phyloP scores from a whole-genome alignment of 1,284 basidiomycete genomes.

The Malassezia restricta region DNA sequence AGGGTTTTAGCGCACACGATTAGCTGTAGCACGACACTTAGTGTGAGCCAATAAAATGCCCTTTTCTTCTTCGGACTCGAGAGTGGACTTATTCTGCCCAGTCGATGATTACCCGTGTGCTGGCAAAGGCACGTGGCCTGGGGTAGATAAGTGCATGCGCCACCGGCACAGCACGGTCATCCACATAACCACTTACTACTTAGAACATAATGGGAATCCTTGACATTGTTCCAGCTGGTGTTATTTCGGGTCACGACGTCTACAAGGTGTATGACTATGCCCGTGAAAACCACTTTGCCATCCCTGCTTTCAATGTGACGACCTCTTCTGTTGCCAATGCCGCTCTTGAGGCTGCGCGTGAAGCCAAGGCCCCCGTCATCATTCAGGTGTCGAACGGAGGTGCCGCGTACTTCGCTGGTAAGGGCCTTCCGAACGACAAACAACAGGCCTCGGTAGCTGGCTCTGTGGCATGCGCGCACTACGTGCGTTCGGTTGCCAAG shows the following conservation, averaged over 20 bases:
- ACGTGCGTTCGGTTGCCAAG: conserved; percentile 70
- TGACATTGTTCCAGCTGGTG: conserved; percentile 43
- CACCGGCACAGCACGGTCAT: no score
- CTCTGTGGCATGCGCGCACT: conserved; percentile 81
- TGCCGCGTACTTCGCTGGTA: conserved; percentile 89
- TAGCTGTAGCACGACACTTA: no score
- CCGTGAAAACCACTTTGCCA: conserved; percentile 42
- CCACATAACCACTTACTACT: no score
- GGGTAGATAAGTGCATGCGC: neutral
- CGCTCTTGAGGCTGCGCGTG: conserved; percentile 48
- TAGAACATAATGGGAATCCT: conserved; percentile 29
- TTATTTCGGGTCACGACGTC: conserved; percentile 44
- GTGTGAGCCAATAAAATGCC: no score
- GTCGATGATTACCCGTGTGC: neutral
- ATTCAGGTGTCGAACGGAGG: conserved; percentile 96
- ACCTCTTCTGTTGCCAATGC: conserved; percentile 39
- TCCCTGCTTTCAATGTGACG: conserved; percentile 44
- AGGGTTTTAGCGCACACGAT: conserved; percentile 18
- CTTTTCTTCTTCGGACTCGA: no score
- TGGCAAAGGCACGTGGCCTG: neutral
- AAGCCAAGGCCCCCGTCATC: conserved; percentile 94
- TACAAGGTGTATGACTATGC: conserved; percentile 46
- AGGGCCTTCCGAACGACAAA: conserved; percentile 85
- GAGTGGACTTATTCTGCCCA: neutral
- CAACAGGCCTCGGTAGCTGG: conserved; percentile 93